A percentile compares a stretch with the other conserved stretches of the same genome.
Conservation (phyloP, 2,329 filamentous ascomycete genomes). For the Ophiostoma quercus region DNA sequence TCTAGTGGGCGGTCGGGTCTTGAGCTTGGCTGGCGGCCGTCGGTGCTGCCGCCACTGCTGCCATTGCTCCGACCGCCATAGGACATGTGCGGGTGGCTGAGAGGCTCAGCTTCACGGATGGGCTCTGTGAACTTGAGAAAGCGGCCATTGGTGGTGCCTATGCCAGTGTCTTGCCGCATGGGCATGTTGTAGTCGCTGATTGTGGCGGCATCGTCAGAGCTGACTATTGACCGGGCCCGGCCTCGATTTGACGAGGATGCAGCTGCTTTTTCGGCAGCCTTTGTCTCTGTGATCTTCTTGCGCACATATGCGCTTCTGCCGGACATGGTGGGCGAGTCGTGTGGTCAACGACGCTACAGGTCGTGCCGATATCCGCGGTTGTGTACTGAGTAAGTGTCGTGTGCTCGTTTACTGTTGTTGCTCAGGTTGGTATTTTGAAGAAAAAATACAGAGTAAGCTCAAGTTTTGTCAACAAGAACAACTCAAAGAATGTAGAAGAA, state of each 20-base stretch:
- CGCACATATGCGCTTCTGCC: constrained; percentile 54
- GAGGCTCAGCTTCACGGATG: constrained; percentile 34
- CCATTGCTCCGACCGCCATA: constrained; percentile 36
- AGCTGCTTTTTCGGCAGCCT: constrained; percentile 33
- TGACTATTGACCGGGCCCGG: constrained; percentile 38
- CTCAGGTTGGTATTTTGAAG: neutral
- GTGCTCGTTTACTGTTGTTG: neutral
- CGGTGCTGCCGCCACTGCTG: constrained; percentile 36
- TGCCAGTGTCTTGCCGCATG: constrained; percentile 38
- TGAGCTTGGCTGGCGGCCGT: constrained; percentile 33
- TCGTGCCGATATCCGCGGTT: neutral
- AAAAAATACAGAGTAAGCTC: neutral
- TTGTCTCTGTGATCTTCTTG: constrained; percentile 52
- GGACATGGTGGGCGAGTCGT: constrained; percentile 42
- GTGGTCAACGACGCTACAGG: neutral
- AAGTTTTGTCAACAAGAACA: neutral
- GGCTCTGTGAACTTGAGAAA: constrained; percentile 45
- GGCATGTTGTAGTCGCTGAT: constrained; percentile 39
- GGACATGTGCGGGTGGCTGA: constrained; percentile 30
- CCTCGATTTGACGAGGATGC: constrained; percentile 25
- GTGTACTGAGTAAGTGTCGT: neutral
- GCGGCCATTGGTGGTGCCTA: constrained; percentile 41
- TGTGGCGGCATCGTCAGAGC: constrained; percentile 39
- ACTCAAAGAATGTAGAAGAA: neutral
- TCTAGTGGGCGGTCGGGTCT: constrained; percentile 34